Base-by-base conservation (phyloP, 495 filamentous ascomycete species). In the Penicillium herquei region DNA sequence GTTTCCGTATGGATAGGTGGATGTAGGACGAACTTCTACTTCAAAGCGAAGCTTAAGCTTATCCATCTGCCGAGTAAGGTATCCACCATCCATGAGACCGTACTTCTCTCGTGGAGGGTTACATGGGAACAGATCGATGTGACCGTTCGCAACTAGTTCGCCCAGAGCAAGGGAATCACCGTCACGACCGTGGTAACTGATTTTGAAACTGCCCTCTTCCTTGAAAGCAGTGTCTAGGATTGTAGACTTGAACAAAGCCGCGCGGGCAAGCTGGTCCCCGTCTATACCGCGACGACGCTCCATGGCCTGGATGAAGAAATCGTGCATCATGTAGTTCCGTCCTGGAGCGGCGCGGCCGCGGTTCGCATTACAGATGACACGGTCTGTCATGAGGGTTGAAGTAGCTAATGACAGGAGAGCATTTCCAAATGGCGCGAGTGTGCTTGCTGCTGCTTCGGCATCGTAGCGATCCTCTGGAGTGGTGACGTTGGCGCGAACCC, bases 21-120 rank as follows among this genome's bases (percentile, higher is more conserved):
- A 65, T n/a, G 65, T 57, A 0, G 87, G 86, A 6, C 65, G 60
- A 17, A 90, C 62, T 8, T 84, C 79, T 21, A 92, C 67, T 3
- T 79, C 66, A 67, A 91, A 94, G 57, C 80, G 66, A 3, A 86
- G 73, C 11, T 79, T 77, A 39, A 76, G 69, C 55, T 86, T 90
- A 46, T 90, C 84, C 66, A 91, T 88, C 48, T 82, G 78, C 16
- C 85, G 72, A 1, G 86, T 87, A 52, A 87, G 78, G 65, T 96
- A 95, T 72, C 84, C 80, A 3, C 84, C 85, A 44, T 89, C 84
- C 31, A 67, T 76, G 12, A 92, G 81, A 26, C 92, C 92, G 69
- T 86, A 90, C 52, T 84, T 84, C 53, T 88, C 82, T 46, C 81
- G 71, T 0, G 87, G 87, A 3, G 84, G 75, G 51, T 87, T 78